These are phyloP conservation scores for Thinopyrum elongatum DNA, from an alignment of 176 grass and related monocot species.

Conservation along the genomic window DNA sequence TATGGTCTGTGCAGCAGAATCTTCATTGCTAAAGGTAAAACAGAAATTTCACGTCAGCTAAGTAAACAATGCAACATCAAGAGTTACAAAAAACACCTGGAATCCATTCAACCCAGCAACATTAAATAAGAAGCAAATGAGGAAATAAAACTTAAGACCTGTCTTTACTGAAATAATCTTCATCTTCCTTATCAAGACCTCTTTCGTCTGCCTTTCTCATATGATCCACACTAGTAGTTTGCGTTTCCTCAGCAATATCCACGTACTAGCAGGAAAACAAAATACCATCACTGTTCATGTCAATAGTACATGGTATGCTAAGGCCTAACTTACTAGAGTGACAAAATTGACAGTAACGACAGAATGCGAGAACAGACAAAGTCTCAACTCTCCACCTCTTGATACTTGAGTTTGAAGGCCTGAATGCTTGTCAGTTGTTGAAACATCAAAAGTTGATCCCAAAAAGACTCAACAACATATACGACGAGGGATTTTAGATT, in stretches of 20 bases:
- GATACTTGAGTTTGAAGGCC: constrained; percentile 66
- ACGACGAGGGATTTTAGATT: constrained; percentile 64
- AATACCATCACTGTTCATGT: constrained; percentile 7
- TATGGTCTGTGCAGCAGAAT: constrained; percentile 39
- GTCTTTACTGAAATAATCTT: constrained; percentile 72
- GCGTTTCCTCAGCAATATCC: constrained; percentile 40
- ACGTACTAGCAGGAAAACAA: constrained; percentile 50
- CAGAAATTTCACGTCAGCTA: constrained; percentile 17
- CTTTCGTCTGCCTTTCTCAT: constrained; percentile 54
- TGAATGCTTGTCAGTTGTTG: constrained; percentile 56
- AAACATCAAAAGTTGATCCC: constrained; percentile 65
- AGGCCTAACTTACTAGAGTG: background rate
- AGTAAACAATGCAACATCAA: constrained; percentile 11
- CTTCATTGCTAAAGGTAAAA: constrained; percentile 48
- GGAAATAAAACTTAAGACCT: constrained; percentile 51
- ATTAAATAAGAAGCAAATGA: constrained; percentile 33
- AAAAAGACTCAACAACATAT: constrained; percentile 61
- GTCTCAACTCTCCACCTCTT: constrained; percentile 47
- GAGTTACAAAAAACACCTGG: background rate
- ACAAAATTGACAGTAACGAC: constrained; percentile 18
- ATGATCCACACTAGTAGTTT: constrained; percentile 39
- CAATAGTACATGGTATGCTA: constrained; percentile 19
- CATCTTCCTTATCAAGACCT: constrained; percentile 68
- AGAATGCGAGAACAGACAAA: background rate
- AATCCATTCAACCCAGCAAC: constrained; percentile 22